Base-by-base conservation (phyloP, 164 flowering plant genomes). In the Umbilicus rupestris region DNA sequence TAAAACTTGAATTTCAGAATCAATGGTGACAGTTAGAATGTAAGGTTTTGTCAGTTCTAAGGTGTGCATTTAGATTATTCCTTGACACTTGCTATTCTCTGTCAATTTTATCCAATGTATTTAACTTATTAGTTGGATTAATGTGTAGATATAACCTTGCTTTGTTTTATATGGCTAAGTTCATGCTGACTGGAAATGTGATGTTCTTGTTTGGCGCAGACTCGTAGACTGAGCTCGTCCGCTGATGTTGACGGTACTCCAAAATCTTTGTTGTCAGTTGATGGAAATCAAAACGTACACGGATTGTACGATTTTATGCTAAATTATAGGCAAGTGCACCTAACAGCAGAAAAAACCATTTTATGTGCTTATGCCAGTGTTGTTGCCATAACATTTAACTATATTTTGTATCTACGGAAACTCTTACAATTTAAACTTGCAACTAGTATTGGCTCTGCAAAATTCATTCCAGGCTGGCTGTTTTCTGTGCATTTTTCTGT, bases 301-400 rank as follows among this genome's bases (percentile, higher is more conserved):
- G 85, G 83, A 20, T 77, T 95, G 22, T 95, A 81, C 75, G 98
- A 95, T 69, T 75, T 95, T 81, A 74, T 95, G 47, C 70, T 95
- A 71, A 95, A 95, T 78, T 87, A 90, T 73, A 87, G 97, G 99
- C 87, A 76, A 62, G 66, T 45, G 26, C 44, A 37, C 33, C n/a
- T 26, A 30, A 49, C 41, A 0, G 26, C 45, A 41, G 41, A 28
- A 52, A 19, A 45, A 45, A 15, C 30, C 33, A 65, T 0, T n/a
- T 29, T 10, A n/a, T 33, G n/a, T 39, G 65, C 17, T 26, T 11
- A 50, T 52, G 24, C 15, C 29, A 8, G 44, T 41, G 44, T 6
- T 41, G 44, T 41, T 41, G 44, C 44, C 44, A 41, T 35, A 35
- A 22, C 30, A 24, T 24, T 24, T 3, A 24, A 52, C 9, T n/a